phyloP scores from a whole-genome alignment of 495 filamentous ascomycete species.

The Tuber borchii region DNA sequence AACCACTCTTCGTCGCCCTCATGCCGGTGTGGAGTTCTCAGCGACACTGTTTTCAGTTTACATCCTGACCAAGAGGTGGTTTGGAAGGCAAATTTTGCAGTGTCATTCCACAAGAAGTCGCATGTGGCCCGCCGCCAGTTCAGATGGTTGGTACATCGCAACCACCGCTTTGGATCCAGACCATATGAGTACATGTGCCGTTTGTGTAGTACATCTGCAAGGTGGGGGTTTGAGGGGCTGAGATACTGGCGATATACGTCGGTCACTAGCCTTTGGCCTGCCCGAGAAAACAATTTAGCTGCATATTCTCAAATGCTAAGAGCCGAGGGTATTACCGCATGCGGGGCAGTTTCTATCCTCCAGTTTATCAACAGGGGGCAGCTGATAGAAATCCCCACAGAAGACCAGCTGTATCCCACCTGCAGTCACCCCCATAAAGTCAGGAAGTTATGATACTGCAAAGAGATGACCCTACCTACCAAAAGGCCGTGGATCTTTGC shows the following conservation, averaged over 20 bases:
- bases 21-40: background rate
- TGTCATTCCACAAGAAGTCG: background rate
- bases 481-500: background rate
- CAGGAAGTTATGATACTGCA: background rate
- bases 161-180: background rate
- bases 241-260: background rate
- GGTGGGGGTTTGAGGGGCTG: background rate
- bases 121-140: background rate
- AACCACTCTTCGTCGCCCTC: background rate
- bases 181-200: conserved; percentile 1
- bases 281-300: background rate
- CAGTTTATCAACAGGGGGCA: background rate
- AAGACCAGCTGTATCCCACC: background rate
- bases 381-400: background rate
- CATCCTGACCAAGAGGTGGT: background rate
- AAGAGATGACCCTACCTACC: background rate
- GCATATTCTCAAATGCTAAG: background rate
- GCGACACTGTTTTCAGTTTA: background rate
- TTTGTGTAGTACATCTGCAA: background rate
- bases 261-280: background rate
- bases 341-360: background rate
- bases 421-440: background rate
- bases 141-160: background rate
- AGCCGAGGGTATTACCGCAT: background rate
- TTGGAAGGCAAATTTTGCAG: background rate